A percentile compares a stretch with the other conserved stretches of the same genome.
Conservation (phyloP, 805 yeast species). For the Saccharomycopsis oosterbeekiorum region DNA sequence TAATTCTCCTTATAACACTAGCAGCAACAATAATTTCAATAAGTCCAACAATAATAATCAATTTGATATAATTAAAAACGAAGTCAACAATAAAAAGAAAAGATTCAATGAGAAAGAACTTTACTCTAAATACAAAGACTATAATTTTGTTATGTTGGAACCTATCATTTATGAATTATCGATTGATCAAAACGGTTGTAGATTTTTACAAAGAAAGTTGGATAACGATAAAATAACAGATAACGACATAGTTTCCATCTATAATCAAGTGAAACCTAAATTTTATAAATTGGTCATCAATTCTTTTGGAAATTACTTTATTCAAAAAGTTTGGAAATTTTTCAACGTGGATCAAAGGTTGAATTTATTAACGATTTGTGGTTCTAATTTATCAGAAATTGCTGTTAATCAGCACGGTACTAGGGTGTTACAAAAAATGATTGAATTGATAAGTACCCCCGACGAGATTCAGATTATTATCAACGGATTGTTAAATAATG, state of each 20-base stretch:
- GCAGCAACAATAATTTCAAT: background rate
- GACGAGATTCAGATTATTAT: slow-evolving; percentile 44
- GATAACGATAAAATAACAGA: slow-evolving; percentile 24
- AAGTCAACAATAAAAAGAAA: slow-evolving; percentile 17
- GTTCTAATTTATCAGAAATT: slow-evolving; percentile 31
- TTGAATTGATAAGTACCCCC: slow-evolving; percentile 50
- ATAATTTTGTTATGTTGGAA: slow-evolving; percentile 39
- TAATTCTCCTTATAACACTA: background rate
- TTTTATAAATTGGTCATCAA: slow-evolving; percentile 62
- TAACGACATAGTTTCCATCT: slow-evolving; percentile 51
- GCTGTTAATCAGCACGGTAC: slow-evolving; percentile 78
- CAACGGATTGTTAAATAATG: slow-evolving; percentile 36
- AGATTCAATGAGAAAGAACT: slow-evolving; percentile 31
- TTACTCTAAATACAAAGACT: slow-evolving; percentile 31
- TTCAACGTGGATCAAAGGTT: slow-evolving; percentile 44
- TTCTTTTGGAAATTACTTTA: slow-evolving; percentile 73
- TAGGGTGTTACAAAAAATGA: slow-evolving; percentile 68
- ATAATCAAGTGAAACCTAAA: slow-evolving; percentile 46
- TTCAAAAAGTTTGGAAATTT: slow-evolving; percentile 60
- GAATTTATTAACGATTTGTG: slow-evolving; percentile 44
- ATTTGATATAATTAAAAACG: slow-evolving; percentile 13
- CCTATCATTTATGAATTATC: slow-evolving; percentile 52
- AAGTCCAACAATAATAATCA: background rate
- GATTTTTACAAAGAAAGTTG: slow-evolving; percentile 64
- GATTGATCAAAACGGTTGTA: slow-evolving; percentile 68